Conservation (phyloP, 495 filamentous ascomycete genomes). For the Xylaria scruposa region DNA sequence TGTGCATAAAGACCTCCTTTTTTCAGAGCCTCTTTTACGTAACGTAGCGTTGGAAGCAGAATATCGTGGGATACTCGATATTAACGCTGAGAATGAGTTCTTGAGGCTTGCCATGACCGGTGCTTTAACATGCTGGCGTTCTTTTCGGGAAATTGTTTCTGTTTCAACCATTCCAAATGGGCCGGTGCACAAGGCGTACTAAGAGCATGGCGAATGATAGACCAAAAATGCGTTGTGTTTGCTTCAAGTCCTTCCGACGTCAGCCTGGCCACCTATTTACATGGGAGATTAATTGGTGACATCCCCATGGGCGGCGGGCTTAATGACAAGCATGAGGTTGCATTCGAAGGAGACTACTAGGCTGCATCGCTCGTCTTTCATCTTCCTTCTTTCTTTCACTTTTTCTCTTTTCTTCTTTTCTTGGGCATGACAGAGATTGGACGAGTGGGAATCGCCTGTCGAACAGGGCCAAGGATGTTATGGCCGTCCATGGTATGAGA, state of each 20-base stretch:
- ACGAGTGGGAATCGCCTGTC: background rate
- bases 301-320: conserved; percentile 8
- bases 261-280: conserved; percentile 29
- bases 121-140: conserved; percentile 1
- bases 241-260: conserved; percentile 18
- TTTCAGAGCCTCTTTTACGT: background rate
- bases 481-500: background rate
- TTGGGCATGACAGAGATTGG: conserved; percentile 2
- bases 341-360: conserved; percentile 19
- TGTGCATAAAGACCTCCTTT: conserved; percentile 3
- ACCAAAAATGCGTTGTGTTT: conserved; percentile 30
- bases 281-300: conserved; percentile 29
- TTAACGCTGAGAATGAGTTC: background rate
- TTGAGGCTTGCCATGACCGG: background rate
- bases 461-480: conserved; percentile 24
- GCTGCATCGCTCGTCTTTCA: conserved; percentile 3
- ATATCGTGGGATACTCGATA: background rate
- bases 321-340: conserved; percentile 25
- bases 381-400: conserved; percentile 5
- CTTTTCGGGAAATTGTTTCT: conserved; percentile 24
- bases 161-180: conserved; percentile 26
- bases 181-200: conserved; percentile 22
- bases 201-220: conserved; percentile 31
- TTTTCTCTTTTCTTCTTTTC: conserved; percentile 11
- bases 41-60: background rate